These are phyloP conservation scores for Paracoccidioides lutzii DNA, from an alignment of 2,329 filamentous ascomycete genomes.

Conservation along the genomic window DNA sequence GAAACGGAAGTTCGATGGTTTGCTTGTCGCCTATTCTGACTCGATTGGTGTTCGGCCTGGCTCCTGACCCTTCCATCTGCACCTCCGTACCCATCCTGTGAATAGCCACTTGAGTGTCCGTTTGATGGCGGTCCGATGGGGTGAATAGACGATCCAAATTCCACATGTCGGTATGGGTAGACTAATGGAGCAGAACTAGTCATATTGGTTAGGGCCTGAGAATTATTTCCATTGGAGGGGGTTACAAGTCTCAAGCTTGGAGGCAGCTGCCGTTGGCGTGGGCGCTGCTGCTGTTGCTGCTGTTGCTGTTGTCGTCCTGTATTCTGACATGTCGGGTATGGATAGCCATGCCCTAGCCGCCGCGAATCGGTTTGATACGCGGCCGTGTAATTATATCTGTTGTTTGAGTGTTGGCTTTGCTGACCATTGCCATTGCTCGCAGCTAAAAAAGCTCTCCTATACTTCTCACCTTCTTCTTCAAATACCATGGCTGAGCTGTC, in stretches of 20 bases:
- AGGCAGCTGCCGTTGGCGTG: neutral
- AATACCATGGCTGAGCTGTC: slow-evolving; percentile 25
- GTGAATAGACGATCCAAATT: neutral
- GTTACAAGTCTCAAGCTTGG: neutral
- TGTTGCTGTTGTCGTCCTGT: neutral
- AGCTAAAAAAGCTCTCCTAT: neutral
- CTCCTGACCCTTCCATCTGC: neutral
- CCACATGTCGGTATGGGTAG: neutral
- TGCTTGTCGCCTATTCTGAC: slow-evolving; percentile 2
- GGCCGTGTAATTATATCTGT: neutral
- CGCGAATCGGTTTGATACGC: neutral
- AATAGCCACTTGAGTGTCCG: neutral
- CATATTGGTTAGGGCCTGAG: neutral
- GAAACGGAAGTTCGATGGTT: slow-evolving; percentile 5
- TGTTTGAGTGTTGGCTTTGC: neutral
- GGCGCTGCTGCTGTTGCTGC: neutral
- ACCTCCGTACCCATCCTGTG: neutral
- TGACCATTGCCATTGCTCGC: neutral
- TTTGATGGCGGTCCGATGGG: neutral
- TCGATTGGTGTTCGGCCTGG: neutral
- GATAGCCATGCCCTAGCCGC: neutral
- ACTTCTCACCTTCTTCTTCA: slow-evolving; percentile 27
- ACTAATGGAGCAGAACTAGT: neutral
- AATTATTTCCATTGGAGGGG: neutral
- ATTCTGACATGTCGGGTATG: neutral